These are phyloP conservation scores for Nitzschia palea DNA, from an alignment of 108 stramenopile species.

Conservation along the genomic window DNA sequence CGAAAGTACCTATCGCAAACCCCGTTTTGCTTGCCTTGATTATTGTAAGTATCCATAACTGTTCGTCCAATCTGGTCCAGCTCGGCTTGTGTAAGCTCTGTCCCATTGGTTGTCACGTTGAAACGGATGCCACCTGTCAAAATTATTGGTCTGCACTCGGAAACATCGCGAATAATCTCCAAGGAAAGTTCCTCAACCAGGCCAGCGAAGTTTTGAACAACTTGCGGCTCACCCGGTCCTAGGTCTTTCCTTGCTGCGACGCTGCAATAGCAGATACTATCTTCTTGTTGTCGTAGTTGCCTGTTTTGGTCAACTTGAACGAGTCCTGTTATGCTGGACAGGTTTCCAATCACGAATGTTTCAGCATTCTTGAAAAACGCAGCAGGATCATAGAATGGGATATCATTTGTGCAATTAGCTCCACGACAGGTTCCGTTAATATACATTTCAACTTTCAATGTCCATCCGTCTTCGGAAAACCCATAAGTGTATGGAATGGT, in stretches of 20 bases:
- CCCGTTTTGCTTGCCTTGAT: background rate
- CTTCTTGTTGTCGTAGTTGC: too few relatives aligned
- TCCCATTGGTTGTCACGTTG: too few relatives aligned
- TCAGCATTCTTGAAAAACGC: background rate
- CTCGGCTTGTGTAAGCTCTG: background rate
- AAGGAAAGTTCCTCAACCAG: background rate
- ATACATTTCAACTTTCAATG: background rate
- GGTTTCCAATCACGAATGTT: too few relatives aligned
- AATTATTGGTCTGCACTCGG: background rate
- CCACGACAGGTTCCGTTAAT: background rate
- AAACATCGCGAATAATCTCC: background rate
- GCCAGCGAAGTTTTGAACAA: background rate
- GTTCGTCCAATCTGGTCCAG: background rate
- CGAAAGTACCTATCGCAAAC: background rate
- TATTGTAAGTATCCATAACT: background rate
- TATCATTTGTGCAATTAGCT: background rate
- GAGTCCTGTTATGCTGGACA: too few relatives aligned
- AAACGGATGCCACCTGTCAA: too few relatives aligned
- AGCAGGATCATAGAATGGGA: background rate
- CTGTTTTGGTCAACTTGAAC: too few relatives aligned
- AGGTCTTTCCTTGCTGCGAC: background rate
- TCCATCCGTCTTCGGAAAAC: background rate
- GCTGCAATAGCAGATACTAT: background rate
- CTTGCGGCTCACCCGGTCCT: background rate
- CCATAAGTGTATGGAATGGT: background rate